These are phyloP conservation scores for Sphenostylis stenocarpa DNA, from an alignment of 306 rosid species.

Conservation along the genomic window DNA sequence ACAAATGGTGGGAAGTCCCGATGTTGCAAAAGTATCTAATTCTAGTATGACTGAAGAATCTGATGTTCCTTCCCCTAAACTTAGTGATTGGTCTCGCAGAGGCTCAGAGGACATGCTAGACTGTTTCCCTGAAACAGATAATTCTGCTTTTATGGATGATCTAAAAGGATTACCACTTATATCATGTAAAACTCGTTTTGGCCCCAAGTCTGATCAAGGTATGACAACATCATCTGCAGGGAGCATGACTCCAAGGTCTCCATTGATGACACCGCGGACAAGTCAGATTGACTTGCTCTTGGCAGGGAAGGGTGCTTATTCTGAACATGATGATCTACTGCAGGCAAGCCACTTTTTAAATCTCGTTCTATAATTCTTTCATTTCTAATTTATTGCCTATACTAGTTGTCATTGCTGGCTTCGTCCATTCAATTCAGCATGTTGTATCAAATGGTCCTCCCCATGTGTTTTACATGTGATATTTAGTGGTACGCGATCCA, in stretches of 20 bases:
- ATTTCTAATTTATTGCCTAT: constrained; percentile 11
- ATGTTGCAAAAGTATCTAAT: constrained; percentile 88
- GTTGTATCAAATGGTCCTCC: neutral
- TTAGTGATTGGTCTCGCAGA: constrained; percentile 93
- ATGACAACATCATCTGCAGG: constrained; percentile 98
- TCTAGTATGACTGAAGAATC: constrained; percentile 96
- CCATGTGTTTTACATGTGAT: constrained; percentile 16
- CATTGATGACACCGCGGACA: constrained; percentile 89
- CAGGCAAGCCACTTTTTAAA: constrained; percentile 58
- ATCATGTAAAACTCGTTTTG: constrained; percentile 97
- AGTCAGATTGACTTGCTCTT: constrained; percentile 93
- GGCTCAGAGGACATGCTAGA: constrained; percentile 99
- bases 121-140: constrained; percentile 90
- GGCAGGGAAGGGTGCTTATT: constrained; percentile 91
- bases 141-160: constrained; percentile 82
- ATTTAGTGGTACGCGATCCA: constrained; percentile 2
- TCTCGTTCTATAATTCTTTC: neutral
- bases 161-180: constrained; percentile 89
- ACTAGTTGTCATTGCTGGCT: constrained; percentile 3
- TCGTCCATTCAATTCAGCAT: constrained; percentile 15
- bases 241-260: constrained; percentile 99
- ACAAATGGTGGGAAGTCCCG: constrained; percentile 85
- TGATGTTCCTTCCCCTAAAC: constrained; percentile 84
- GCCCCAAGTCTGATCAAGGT: constrained; percentile 99
- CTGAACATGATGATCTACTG: constrained; percentile 90